These are phyloP conservation scores for Backusella macrospora DNA, from an alignment of 192 early-diverging fungal genomes.

Conservation along the genomic window DNA sequence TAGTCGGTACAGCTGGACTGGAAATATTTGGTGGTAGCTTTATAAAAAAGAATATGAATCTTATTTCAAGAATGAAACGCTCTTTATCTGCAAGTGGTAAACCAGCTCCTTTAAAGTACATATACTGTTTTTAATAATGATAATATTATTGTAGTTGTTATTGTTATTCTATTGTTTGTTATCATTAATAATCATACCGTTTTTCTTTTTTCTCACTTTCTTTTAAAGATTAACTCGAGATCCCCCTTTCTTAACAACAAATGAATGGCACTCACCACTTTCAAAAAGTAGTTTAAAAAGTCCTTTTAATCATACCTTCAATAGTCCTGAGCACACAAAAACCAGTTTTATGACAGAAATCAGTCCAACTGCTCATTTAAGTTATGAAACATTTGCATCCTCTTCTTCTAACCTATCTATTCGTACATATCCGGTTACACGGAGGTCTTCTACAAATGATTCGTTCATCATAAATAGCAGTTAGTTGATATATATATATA, in stretches of 20 bases:
- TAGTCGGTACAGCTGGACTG: constrained; percentile 4
- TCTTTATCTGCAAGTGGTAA: constrained; percentile 18
- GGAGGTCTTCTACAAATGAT: neutral
- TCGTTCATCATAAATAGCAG: no score
- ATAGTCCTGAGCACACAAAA: neutral
- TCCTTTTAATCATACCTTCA: neutral
- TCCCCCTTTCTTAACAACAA: neutral
- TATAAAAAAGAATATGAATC: constrained; percentile 6
- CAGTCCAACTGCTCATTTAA: neutral
- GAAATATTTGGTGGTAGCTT: constrained; percentile 7
- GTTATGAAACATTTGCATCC: constrained; percentile 13
- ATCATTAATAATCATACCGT: no score
- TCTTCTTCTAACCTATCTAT: constrained; percentile 19
- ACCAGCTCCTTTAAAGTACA: constrained; percentile 28
- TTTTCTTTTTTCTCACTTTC: neutral
- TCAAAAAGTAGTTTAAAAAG: constrained; percentile 1
- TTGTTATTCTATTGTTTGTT: neutral
- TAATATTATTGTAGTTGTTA: neutral
- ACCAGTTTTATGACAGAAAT: neutral
- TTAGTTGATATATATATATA: no score
- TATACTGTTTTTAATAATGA: neutral
- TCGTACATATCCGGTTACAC: neutral
- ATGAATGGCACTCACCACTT: neutral
- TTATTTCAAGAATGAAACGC: constrained; percentile 20
- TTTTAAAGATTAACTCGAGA: constrained; percentile 15